A percentile compares a stretch with the other conserved stretches of the same genome.
These are phyloP conservation scores for Hansenula lynferdii DNA, from an alignment of 1,139 yeast genomes.

Conservation along the genomic window DNA sequence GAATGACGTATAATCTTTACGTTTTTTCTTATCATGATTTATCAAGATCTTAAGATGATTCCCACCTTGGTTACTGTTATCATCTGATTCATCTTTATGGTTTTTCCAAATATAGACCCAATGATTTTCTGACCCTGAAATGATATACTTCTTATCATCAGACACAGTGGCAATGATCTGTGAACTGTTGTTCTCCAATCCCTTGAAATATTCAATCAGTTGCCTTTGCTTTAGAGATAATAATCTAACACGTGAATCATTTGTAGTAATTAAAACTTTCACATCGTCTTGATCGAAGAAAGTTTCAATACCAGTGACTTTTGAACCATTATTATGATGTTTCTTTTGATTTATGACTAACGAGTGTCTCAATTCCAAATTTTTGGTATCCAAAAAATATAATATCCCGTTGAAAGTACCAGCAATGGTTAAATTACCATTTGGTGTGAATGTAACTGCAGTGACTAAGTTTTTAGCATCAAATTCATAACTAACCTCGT, in stretches of 20 bases:
- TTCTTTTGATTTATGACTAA: constrained; percentile 48
- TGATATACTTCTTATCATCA: constrained; percentile 47
- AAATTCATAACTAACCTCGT: constrained; percentile 43
- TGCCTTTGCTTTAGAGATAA: constrained; percentile 52
- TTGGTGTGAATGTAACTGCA: constrained; percentile 66
- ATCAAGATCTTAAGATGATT: constrained; percentile 29
- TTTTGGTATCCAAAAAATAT: constrained; percentile 58
- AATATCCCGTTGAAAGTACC: constrained; percentile 84
- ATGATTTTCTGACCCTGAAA: constrained; percentile 65
- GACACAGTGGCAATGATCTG: constrained; percentile 66
- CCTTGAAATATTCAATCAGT: constrained; percentile 67
- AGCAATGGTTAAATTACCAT: constrained; percentile 58
- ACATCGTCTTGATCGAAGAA: constrained; percentile 25
- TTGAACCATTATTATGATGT: constrained; percentile 36
- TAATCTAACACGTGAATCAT: constrained; percentile 74
- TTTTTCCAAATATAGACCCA: constrained; percentile 68
- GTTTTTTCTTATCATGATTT: constrained; percentile 19
- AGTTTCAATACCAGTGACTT: constrained; percentile 47
- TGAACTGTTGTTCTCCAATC: constrained; percentile 64
- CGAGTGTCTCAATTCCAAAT: constrained; percentile 48
- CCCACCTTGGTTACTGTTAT: constrained; percentile 17
- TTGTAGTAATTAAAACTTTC: constrained; percentile 56
- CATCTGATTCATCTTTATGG: constrained; percentile 19
- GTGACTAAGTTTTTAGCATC: constrained; percentile 51
- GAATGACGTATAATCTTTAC: constrained; percentile 52